phyloP scores from a whole-genome alignment of 2,329 filamentous ascomycete genomes.

The Blumeriella jaapii region DNA sequence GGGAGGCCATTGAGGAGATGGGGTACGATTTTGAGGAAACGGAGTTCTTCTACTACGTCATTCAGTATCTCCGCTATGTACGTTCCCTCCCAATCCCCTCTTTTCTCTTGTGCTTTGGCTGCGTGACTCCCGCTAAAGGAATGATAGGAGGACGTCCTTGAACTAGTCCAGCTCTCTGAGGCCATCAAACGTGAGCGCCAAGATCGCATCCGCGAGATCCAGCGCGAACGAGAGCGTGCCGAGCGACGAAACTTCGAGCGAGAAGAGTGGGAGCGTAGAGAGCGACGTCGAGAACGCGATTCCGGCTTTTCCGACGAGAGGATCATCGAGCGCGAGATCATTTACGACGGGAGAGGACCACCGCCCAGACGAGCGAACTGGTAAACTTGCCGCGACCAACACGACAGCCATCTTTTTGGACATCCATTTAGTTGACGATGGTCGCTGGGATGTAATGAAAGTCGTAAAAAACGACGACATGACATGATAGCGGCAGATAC shows the following conservation, averaged over 20 bases:
- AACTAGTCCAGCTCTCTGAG: slow-evolving; percentile 72
- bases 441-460: no score
- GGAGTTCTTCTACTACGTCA: slow-evolving; percentile 80
- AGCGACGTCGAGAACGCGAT: slow-evolving; percentile 18
- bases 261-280: slow-evolving; percentile 29
- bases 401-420: no score
- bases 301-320: slow-evolving; percentile 46
- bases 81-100: slow-evolving; percentile 31
- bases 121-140: slow-evolving; percentile 28
- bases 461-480: no score
- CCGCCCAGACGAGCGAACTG: slow-evolving; percentile 7
- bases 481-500: no score
- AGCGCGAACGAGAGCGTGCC: slow-evolving; percentile 43
- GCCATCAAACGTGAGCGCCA: slow-evolving; percentile 58
- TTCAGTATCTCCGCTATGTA: slow-evolving; percentile 82
- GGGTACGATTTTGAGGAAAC: slow-evolving; percentile 90
- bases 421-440: no score
- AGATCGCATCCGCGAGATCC: slow-evolving; percentile 40
- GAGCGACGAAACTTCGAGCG: slow-evolving; percentile 37
- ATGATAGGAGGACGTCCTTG: slow-evolving; percentile 69
- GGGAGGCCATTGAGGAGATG: slow-evolving; percentile 73
- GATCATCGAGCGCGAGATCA: slow-evolving; percentile 55
- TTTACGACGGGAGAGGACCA: slow-evolving; percentile 38
- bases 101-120: no score
- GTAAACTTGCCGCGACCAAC: slow-evolving; percentile 7